Evolutionary conservation across 805 yeast species (phyloP).

Genomic region (Yarrowia porcina): DNA sequence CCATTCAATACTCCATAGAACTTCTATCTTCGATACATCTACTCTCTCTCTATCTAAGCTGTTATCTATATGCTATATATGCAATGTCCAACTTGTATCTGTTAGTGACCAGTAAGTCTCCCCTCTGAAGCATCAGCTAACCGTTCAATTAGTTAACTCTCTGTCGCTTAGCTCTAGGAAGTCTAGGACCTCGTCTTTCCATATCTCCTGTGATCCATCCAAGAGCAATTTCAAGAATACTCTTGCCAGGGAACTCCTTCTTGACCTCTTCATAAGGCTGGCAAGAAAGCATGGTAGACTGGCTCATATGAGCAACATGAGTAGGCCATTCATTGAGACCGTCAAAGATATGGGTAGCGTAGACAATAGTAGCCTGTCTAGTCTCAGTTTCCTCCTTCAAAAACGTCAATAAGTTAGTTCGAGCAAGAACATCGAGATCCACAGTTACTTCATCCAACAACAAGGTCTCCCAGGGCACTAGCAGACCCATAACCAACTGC

Average conservation of each 20-base stretch:
- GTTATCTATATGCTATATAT: too few species aligned
- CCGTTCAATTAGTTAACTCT: not conserved
- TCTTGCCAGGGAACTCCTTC: not conserved
- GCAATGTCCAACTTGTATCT: too few species aligned
- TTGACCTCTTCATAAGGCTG: slow-evolving; percentile 29
- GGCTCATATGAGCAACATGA: slow-evolving; percentile 68
- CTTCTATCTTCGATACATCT: too few species aligned
- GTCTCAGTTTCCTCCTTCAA: slow-evolving; percentile 66
- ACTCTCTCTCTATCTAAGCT: too few species aligned
- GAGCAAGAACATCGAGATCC: slow-evolving; percentile 88
- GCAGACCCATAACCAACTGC: slow-evolving; percentile 87
- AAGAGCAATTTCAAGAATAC: slow-evolving; percentile 39
- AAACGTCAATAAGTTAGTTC: slow-evolving; percentile 69
- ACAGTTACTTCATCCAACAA: slow-evolving; percentile 96
- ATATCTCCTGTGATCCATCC: slow-evolving; percentile 43
- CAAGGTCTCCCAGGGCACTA: slow-evolving; percentile 84
- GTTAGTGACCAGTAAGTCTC: too few species aligned
- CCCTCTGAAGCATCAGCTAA: too few species aligned
- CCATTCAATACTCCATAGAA: too few species aligned
- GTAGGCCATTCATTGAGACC: slow-evolving; percentile 93
- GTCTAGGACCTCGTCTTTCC: slow-evolving; percentile 47
- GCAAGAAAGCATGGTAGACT: slow-evolving; percentile 50
- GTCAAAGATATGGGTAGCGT: slow-evolving; percentile 95
- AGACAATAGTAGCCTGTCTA: slow-evolving; percentile 69
- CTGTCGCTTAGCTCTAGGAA: slow-evolving; percentile 7